These are phyloP conservation scores for Talaromyces albobiverticillius DNA, from an alignment of 2,329 filamentous ascomycete genomes.

Conservation along the genomic window DNA sequence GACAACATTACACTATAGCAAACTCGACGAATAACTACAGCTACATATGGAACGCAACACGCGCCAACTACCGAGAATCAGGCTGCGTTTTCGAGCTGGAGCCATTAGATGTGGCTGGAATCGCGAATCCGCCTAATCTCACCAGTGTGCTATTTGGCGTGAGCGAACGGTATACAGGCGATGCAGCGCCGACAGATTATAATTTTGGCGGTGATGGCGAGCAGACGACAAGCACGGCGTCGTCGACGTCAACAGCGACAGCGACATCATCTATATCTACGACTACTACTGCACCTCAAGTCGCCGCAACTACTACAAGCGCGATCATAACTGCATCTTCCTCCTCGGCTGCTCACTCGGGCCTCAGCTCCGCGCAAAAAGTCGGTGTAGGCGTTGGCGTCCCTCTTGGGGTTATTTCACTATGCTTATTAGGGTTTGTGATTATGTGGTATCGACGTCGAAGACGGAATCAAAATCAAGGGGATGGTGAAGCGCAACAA, in stretches of 20 bases:
- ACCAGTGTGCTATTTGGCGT: conserved; percentile 6
- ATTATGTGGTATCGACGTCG: neutral
- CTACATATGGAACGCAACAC: conserved; percentile 11
- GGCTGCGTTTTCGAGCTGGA: conserved; percentile 10
- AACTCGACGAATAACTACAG: conserved; percentile 2
- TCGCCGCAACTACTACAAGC: neutral
- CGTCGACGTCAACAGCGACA: neutral
- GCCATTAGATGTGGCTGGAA: neutral
- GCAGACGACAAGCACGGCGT: neutral
- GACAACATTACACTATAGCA: neutral
- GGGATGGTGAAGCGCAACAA: no score
- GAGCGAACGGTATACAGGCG: neutral
- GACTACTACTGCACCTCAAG: neutral
- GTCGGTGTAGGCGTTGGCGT: neutral
- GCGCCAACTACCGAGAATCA: conserved; percentile 10
- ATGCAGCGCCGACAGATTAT: conserved; percentile 6
- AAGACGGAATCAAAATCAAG: neutral
- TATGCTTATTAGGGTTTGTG: neutral
- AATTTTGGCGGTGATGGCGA: neutral
- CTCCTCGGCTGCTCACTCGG: neutral
- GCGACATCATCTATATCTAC: neutral
- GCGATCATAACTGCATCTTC: neutral
- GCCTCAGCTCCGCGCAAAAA: neutral
- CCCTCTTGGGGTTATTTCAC: neutral
- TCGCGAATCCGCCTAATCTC: conserved; percentile 1